Evolutionary conservation across 257 asterid genomes (phyloP).

Genomic region (Solanum chaucha): DNA sequence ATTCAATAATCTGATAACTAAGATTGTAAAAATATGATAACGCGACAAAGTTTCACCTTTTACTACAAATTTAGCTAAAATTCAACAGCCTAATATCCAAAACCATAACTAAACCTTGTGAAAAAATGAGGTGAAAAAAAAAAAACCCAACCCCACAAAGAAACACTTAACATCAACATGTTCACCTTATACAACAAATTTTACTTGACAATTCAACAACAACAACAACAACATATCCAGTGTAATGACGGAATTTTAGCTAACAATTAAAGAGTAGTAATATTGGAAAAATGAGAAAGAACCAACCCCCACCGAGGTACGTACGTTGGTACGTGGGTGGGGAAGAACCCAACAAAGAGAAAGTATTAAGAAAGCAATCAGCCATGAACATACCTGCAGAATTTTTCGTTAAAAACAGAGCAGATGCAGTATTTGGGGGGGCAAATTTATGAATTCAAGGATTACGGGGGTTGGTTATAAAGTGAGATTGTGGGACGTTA

Average conservation of each 20-base stretch:
- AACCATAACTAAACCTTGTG: not conserved
- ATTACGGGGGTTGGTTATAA: not conserved
- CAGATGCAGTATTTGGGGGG: not conserved
- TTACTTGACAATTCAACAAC: not conserved
- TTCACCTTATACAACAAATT: not conserved
- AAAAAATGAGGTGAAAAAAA: not conserved
- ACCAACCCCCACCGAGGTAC: not conserved
- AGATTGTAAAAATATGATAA: not conserved
- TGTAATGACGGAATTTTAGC: not conserved
- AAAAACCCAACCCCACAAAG: not conserved
- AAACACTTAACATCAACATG: not conserved
- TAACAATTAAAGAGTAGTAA: not conserved
- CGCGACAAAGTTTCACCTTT: not conserved
- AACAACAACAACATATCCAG: not conserved
- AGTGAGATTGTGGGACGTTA: not conserved
- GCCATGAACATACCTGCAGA: not conserved
- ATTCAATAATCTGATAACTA: not conserved
- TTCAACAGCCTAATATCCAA: not conserved
- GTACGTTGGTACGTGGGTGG: not conserved
- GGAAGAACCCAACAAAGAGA: not conserved
- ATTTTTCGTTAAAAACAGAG: not conserved
- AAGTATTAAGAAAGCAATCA: not conserved
- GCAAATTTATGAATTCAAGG: not conserved
- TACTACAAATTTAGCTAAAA: not conserved
- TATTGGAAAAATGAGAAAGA: not conserved